These are phyloP conservation scores for Lentinula guzmanii DNA, from an alignment of 768 basidiomycete species.

Conservation along the genomic window DNA sequence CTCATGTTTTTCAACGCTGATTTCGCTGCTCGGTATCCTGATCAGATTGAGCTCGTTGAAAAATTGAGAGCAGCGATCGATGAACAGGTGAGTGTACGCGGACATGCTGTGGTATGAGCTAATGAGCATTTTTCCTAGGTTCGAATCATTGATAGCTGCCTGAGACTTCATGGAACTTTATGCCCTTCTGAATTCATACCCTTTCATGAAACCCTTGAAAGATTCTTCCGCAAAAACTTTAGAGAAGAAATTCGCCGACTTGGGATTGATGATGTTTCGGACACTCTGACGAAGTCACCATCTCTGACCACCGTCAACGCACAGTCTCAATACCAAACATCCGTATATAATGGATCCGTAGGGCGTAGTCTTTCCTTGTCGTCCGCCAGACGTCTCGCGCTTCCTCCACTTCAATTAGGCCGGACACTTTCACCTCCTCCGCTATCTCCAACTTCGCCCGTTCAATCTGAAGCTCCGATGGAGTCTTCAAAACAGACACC, in stretches of 20 bases:
- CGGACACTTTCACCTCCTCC: constrained; percentile 39
- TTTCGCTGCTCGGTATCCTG: constrained; percentile 64
- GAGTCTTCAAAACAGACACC: constrained; percentile 55
- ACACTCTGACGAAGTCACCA: constrained; percentile 35
- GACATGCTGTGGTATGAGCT: neutral
- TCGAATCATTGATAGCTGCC: constrained; percentile 75
- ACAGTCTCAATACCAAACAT: constrained; percentile 39
- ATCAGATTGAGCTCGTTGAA: constrained; percentile 64
- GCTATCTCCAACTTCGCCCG: constrained; percentile 31
- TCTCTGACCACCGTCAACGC: constrained; percentile 24
- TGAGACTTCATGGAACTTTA: constrained; percentile 75
- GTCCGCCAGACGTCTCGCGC: constrained; percentile 37
- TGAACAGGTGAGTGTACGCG: constrained; percentile 57
- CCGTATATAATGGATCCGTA: constrained; percentile 44
- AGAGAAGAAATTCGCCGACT: constrained; percentile 74
- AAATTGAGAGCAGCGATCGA: constrained; percentile 72
- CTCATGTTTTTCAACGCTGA: constrained; percentile 68
- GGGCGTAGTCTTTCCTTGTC: constrained; percentile 41
- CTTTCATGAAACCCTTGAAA: constrained; percentile 87
- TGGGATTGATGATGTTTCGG: constrained; percentile 49
- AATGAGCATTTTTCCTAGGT: constrained; percentile 36
- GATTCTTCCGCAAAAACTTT: constrained; percentile 82
- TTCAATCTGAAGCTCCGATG: constrained; percentile 13
- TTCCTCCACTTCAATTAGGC: constrained; percentile 51
- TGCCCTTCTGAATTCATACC: constrained; percentile 86